Evolutionary conservation across 75 land plant species (phyloP).

Genomic region (Sequoiadendron giganteum): DNA sequence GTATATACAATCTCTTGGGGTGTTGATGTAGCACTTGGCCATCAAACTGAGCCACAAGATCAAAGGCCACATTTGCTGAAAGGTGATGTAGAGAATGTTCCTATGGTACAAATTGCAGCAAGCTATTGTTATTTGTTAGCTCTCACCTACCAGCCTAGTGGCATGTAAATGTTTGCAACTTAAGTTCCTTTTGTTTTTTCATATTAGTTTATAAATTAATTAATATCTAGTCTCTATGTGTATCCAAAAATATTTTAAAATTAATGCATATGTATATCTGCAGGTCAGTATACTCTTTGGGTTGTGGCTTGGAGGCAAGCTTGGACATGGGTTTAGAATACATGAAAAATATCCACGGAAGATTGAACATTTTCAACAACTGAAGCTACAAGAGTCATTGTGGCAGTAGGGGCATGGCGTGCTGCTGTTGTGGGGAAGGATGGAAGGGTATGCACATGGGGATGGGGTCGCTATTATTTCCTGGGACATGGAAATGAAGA

Average conservation of each 20-base stretch:
- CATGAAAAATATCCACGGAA: slow-evolving; percentile 72
- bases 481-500: slow-evolving; percentile 90
- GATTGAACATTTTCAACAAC: slow-evolving; percentile 61
- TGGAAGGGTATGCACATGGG: slow-evolving; percentile 93
- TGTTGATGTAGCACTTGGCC: slow-evolving; percentile 71
- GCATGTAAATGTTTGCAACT: slow-evolving; percentile 56
- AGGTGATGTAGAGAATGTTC: slow-evolving; percentile 73
- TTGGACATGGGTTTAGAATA: slow-evolving; percentile 77
- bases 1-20: slow-evolving; percentile 94
- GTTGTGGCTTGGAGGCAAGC: slow-evolving; percentile 88
- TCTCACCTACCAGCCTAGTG: slow-evolving; percentile 72
- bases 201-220: not conserved
- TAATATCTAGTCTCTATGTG: not conserved
- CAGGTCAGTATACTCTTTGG: slow-evolving; percentile 93
- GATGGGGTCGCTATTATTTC: slow-evolving; percentile 92
- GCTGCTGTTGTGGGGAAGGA: slow-evolving; percentile 83
- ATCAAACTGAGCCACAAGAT: slow-evolving; percentile 76
- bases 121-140: slow-evolving; percentile 90
- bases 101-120: slow-evolving; percentile 95
- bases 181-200: not conserved
- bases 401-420: slow-evolving; percentile 93
- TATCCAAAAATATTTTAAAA: not conserved
- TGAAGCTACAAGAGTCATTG: slow-evolving; percentile 66
- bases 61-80: slow-evolving; percentile 55
- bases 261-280: slow-evolving; percentile 6